A percentile compares a stretch with the other conserved stretches of the same genome.
These are phyloP conservation scores for Solanum hybrid DNA, from an alignment of 305 asterid species.

Conservation along the genomic window DNA sequence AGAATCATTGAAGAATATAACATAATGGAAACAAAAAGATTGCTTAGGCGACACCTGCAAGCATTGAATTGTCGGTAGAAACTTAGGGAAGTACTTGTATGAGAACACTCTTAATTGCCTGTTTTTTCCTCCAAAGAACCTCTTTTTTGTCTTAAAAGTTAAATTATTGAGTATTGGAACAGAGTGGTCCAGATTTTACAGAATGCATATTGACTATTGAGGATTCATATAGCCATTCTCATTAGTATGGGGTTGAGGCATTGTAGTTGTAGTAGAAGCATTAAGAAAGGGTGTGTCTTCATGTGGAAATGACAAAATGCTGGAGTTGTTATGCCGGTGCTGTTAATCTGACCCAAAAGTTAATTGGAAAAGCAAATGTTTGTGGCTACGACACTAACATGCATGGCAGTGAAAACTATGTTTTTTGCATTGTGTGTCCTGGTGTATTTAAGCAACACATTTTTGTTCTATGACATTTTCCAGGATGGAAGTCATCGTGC, in stretches of 20 bases:
- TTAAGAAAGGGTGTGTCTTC: neutral
- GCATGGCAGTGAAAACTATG: neutral
- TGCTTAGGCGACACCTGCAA: neutral
- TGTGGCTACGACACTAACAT: neutral
- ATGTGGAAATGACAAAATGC: neutral
- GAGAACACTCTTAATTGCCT: neutral
- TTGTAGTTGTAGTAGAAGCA: neutral
- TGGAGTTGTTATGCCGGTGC: neutral
- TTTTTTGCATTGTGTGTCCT: neutral
- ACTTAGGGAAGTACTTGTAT: neutral
- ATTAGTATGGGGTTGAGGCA: neutral
- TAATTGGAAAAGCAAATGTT: neutral
- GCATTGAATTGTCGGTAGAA: neutral
- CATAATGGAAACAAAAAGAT: neutral
- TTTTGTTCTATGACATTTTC: slow-evolving; percentile 16
- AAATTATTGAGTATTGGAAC: neutral
- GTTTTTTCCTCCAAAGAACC: neutral
- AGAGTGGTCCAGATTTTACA: neutral
- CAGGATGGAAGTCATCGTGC: slow-evolving; percentile 57
- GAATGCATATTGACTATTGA: neutral
- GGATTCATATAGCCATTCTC: neutral
- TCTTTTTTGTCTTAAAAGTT: neutral
- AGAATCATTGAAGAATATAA: neutral
- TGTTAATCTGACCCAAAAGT: neutral
- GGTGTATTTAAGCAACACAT: neutral